These are phyloP conservation scores for Macrophomina phaseolina DNA, from an alignment of 2,329 filamentous ascomycete species.

Conservation along the genomic window DNA sequence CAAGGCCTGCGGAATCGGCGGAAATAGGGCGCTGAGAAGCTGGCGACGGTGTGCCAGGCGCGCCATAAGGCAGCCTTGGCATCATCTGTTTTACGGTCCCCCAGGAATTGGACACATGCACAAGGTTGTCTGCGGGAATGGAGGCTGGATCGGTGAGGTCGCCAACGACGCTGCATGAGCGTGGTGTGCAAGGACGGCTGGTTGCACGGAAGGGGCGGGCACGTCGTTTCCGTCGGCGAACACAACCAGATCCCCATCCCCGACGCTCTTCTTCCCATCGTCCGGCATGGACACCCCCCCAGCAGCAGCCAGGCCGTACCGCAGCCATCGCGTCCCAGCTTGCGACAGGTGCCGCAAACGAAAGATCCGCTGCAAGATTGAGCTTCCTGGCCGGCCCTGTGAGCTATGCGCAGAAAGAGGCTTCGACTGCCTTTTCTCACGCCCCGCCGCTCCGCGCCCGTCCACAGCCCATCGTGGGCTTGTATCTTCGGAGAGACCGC, in stretches of 20 bases:
- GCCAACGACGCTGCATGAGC: neutral
- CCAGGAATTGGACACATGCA: neutral
- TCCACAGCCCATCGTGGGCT: constrained; percentile 31
- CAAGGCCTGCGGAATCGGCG: no score
- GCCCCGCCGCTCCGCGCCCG: constrained; percentile 23
- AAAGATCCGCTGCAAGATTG: constrained; percentile 50
- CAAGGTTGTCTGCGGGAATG: neutral
- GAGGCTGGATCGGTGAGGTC: neutral
- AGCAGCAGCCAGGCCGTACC: constrained; percentile 46
- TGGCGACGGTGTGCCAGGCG: neutral
- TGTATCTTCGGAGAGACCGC: constrained; percentile 32
- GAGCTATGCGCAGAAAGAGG: constrained; percentile 46
- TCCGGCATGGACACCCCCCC: neutral
- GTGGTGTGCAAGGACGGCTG: neutral
- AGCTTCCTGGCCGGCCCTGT: constrained; percentile 47
- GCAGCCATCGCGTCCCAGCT: constrained; percentile 51
- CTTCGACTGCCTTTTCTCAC: constrained; percentile 44
- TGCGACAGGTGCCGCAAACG: constrained; percentile 48
- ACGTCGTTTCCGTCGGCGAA: neutral
- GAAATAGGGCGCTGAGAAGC: neutral
- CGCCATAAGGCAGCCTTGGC: no score
- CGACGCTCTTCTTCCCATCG: neutral
- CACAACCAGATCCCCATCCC: neutral
- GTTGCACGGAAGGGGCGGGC: neutral
- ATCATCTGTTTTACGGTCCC: neutral